Conservation (phyloP, 805 yeast species). For the Nakazawaea populi region DNA sequence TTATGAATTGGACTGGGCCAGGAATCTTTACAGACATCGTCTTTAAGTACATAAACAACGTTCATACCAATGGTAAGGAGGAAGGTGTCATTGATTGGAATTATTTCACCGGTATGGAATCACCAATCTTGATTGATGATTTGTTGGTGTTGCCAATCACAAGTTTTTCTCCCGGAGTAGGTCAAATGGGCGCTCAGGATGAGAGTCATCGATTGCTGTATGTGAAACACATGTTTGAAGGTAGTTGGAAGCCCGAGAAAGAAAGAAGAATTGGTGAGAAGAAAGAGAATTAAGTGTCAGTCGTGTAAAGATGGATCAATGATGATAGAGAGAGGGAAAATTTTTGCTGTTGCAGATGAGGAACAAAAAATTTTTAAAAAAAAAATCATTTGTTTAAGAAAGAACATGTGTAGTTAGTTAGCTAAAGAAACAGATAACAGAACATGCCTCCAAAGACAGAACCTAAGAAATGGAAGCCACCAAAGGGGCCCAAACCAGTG, state of each 20-base stretch:
- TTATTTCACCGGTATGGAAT: constrained; percentile 51
- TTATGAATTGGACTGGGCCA: constrained; percentile 96
- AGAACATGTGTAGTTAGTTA: background rate
- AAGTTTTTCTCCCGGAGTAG: constrained; percentile 61
- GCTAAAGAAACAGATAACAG: constrained; percentile 22
- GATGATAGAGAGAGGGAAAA: background rate
- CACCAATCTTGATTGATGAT: constrained; percentile 58
- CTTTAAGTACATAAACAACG: constrained; percentile 72
- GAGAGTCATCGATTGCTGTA: constrained; percentile 43
- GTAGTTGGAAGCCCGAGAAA: constrained; percentile 50
- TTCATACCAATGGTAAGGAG: constrained; percentile 28
- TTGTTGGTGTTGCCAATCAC: constrained; percentile 69
- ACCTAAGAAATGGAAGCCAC: constrained; percentile 77
- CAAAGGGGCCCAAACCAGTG: constrained; percentile 89
- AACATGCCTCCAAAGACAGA: constrained; percentile 36
- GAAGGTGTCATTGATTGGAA: constrained; percentile 46
- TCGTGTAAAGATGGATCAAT: background rate
- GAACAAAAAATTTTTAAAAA: background rate
- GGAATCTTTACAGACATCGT: constrained; percentile 89
- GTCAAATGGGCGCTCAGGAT: constrained; percentile 57
- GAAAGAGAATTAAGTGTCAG: background rate
- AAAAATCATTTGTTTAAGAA: background rate
- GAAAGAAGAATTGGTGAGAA: constrained; percentile 12
- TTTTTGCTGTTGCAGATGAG: background rate
- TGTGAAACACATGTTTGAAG: constrained; percentile 59